These are phyloP conservation scores for Phaeosphaeriaceae sp. DNA, from an alignment of 2,329 filamentous ascomycete genomes.

Conservation along the genomic window DNA sequence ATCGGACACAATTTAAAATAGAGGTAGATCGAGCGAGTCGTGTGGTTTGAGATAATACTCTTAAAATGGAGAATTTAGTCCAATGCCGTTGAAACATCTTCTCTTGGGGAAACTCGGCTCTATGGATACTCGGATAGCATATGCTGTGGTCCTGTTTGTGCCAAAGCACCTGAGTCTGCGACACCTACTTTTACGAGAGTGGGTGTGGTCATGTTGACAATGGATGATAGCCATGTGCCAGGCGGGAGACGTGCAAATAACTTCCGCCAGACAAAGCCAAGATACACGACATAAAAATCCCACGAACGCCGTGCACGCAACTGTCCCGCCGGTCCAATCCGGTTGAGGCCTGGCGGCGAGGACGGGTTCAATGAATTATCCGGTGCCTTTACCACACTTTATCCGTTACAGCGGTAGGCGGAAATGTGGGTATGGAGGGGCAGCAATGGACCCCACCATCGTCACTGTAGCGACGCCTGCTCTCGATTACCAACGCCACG, in stretches of 20 bases:
- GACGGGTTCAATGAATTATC: conserved; percentile 16
- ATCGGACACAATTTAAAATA: conserved; percentile 39
- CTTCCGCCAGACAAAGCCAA: conserved; percentile 2
- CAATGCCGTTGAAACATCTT: not conserved
- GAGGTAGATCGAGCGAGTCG: conserved; percentile 32
- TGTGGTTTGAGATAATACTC: conserved; percentile 2
- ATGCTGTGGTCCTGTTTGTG: too few species aligned
- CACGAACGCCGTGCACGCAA: conserved; percentile 6
- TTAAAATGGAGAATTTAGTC: too few species aligned
- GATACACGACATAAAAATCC: conserved; percentile 1
- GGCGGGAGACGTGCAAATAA: not conserved
- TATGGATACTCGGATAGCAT: too few species aligned
- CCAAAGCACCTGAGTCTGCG: too few species aligned
- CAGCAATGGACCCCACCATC: conserved; percentile 21
- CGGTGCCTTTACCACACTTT: conserved; percentile 27
- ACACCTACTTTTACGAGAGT: too few species aligned
- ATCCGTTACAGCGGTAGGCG: conserved; percentile 16
- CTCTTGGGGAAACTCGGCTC: too few species aligned
- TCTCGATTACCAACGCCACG: conserved; percentile 9
- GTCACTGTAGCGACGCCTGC: conserved; percentile 9
- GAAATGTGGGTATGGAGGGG: conserved; percentile 22
- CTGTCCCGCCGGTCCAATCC: conserved; percentile 3
- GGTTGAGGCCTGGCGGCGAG: not conserved
- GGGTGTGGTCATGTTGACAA: not conserved
- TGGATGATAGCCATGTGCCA: conserved; percentile 2